Conservation (phyloP, 345 rosid species). For the Cardamine chenopodiifolia region DNA sequence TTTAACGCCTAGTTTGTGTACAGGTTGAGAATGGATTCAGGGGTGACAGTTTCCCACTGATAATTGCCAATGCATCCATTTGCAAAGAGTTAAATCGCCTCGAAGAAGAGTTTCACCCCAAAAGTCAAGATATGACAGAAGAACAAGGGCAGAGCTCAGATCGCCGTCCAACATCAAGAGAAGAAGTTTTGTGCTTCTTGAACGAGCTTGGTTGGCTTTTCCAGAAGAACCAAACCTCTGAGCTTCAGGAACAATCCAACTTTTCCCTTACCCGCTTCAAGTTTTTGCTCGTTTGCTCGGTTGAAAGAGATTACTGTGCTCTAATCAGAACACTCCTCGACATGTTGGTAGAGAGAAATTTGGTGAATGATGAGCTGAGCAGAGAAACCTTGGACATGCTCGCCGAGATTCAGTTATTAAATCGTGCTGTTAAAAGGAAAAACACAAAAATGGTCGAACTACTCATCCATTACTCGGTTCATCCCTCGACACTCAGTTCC, state of each 20-base stretch:
- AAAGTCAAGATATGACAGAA: slow-evolving; percentile 45
- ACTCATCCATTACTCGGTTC: slow-evolving; percentile 55
- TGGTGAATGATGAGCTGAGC: slow-evolving; percentile 46
- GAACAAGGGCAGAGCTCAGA: slow-evolving; percentile 49
- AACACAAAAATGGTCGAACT: slow-evolving; percentile 67
- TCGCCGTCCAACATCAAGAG: slow-evolving; percentile 55
- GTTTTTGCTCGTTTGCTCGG: slow-evolving; percentile 68
- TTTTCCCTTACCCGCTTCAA: slow-evolving; percentile 68
- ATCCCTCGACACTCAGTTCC: slow-evolving; percentile 25
- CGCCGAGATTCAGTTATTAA: slow-evolving; percentile 68
- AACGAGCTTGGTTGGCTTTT: slow-evolving; percentile 97
- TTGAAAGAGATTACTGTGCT: slow-evolving; percentile 73
- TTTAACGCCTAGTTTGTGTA: slow-evolving; percentile 24
- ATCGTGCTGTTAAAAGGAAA: slow-evolving; percentile 75
- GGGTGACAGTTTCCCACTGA: slow-evolving; percentile 80
- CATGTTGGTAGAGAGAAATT: slow-evolving; percentile 61
- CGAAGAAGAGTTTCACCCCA: slow-evolving; percentile 63
- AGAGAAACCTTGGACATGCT: slow-evolving; percentile 59
- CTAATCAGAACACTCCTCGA: slow-evolving; percentile 64
- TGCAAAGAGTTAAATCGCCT: slow-evolving; percentile 80
- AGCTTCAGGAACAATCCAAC: slow-evolving; percentile 41
- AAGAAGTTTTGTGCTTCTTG: slow-evolving; percentile 69
- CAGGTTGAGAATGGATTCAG: slow-evolving; percentile 92
- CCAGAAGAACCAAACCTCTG: slow-evolving; percentile 54
- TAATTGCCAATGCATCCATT: slow-evolving; percentile 74